Evolutionary conservation across 2,329 filamentous ascomycete genomes (phyloP).

Genomic region (Hymenotorrendiella dingleyae): DNA sequence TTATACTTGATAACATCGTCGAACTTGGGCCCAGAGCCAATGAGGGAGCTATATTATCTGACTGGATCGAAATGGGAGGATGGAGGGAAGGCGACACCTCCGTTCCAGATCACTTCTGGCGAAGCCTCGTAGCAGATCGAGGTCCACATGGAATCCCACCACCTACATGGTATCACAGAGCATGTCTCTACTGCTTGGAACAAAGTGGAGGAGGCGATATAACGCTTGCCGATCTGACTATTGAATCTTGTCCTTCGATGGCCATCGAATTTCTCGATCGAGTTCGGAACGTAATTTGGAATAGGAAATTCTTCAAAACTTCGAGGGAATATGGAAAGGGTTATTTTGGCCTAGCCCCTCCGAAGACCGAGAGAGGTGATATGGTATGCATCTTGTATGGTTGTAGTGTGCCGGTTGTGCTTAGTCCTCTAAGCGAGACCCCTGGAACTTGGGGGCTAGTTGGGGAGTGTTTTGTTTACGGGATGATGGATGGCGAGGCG

Average conservation of each 20-base stretch:
- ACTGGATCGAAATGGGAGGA: too few species aligned
- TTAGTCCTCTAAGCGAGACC: too few species aligned
- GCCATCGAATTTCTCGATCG: not conserved
- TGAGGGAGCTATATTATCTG: too few species aligned
- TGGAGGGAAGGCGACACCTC: too few species aligned
- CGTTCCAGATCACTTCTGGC: too few species aligned
- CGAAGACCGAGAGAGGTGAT: not conserved
- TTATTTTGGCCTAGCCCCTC: not conserved
- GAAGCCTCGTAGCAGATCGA: too few species aligned
- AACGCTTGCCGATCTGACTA: too few species aligned
- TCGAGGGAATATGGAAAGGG: not conserved
- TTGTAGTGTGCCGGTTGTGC: not conserved
- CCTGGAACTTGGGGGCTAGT: too few species aligned
- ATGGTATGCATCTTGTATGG: not conserved
- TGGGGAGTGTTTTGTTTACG: too few species aligned
- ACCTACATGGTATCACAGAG: not conserved
- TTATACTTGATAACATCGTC: too few species aligned
- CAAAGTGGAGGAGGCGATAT: not conserved
- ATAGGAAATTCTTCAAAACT: not conserved
- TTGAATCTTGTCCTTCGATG: not conserved
- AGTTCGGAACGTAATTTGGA: not conserved
- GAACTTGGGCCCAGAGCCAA: too few species aligned
- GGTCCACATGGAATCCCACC: not conserved
- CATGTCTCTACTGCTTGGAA: not conserved
- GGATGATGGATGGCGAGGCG: too few species aligned